These are phyloP conservation scores for Brassica balearica DNA, from an alignment of 441 rosid genomes.

Conservation along the genomic window DNA sequence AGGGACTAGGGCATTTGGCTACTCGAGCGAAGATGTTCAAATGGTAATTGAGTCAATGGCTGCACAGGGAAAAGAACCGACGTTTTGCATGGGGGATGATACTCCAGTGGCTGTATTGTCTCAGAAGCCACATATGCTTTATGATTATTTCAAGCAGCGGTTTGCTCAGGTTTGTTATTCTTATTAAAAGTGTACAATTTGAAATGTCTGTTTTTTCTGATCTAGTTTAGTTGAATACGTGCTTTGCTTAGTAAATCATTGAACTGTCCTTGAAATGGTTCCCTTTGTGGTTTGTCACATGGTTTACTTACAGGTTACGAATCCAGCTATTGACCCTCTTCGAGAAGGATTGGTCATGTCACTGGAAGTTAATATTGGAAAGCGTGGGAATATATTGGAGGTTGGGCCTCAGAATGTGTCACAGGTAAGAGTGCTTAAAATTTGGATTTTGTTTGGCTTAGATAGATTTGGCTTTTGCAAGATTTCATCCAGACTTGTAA, in stretches of 20 bases:
- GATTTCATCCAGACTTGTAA: constrained; percentile 34
- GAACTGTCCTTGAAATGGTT: constrained; percentile 16
- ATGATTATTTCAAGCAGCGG: constrained; percentile 98
- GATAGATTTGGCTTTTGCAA: constrained; percentile 24
- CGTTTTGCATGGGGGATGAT: constrained; percentile 99
- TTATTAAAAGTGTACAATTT: constrained; percentile 13
- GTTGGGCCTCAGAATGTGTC: constrained; percentile 95
- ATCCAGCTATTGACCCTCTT: constrained; percentile 99
- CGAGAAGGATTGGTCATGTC: constrained; percentile 99
- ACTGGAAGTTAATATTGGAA: constrained; percentile 95
- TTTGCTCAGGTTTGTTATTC: constrained; percentile 91
- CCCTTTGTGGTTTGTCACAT: constrained; percentile 31
- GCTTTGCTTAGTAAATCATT: constrained; percentile 17
- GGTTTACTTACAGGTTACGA: constrained; percentile 73
- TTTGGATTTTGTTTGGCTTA: constrained; percentile 26
- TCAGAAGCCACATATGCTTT: constrained; percentile 93
- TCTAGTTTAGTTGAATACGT: constrained; percentile 3
- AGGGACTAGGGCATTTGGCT: constrained; percentile 92
- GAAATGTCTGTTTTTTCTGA: neutral
- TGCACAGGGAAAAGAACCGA: constrained; percentile 97
- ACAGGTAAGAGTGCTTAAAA: constrained; percentile 62
- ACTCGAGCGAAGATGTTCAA: constrained; percentile 99
- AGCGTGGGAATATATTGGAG: constrained; percentile 94
- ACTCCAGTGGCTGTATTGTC: constrained; percentile 89
- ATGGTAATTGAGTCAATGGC: constrained; percentile 99